phyloP scores from a whole-genome alignment of 2,329 filamentous ascomycete species.

The Chalara sp. region DNA sequence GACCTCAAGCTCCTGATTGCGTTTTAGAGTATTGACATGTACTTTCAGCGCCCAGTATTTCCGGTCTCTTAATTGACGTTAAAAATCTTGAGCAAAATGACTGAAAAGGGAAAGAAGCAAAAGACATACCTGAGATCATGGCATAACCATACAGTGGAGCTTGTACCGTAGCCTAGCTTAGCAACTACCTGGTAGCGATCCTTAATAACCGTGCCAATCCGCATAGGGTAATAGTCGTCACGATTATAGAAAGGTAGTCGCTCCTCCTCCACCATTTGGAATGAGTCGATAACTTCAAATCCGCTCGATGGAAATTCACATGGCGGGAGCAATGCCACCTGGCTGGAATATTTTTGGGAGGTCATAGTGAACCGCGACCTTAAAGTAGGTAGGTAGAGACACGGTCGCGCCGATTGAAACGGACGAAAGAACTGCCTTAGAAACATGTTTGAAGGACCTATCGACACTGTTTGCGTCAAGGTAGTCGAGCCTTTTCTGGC shows the following conservation, averaged over 20 bases:
- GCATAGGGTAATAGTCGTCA: constrained; percentile 13
- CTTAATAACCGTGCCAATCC: not conserved
- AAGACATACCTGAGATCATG: constrained; percentile 25
- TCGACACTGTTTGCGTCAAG: too few relatives aligned
- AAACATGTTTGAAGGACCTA: constrained; percentile 5
- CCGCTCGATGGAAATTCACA: constrained; percentile 6
- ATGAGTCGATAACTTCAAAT: constrained; percentile 10
- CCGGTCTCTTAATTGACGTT: constrained; percentile 5
- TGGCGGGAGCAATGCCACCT: not conserved
- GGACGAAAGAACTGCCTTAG: constrained; percentile 5
- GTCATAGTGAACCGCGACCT: constrained; percentile 2
- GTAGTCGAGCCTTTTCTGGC: too few relatives aligned
- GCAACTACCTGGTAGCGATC: constrained; percentile 17
- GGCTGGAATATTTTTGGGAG: not conserved
- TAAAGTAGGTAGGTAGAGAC: constrained; percentile 6
- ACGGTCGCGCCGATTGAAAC: constrained; percentile 5
- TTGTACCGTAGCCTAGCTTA: constrained; percentile 36
- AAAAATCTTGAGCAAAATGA: constrained; percentile 3
- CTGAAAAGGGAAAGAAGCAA: constrained; percentile 2
- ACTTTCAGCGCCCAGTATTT: constrained; percentile 9
- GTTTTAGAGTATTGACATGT: constrained; percentile 8
- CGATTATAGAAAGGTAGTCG: constrained; percentile 9
- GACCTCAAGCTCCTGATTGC: constrained; percentile 11
- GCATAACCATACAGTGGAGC: constrained; percentile 37
- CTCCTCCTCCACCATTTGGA: constrained; percentile 12